Base-by-base conservation (phyloP, 1,139 yeast genomes). In the Debaryomycetaceae sp. region DNA sequence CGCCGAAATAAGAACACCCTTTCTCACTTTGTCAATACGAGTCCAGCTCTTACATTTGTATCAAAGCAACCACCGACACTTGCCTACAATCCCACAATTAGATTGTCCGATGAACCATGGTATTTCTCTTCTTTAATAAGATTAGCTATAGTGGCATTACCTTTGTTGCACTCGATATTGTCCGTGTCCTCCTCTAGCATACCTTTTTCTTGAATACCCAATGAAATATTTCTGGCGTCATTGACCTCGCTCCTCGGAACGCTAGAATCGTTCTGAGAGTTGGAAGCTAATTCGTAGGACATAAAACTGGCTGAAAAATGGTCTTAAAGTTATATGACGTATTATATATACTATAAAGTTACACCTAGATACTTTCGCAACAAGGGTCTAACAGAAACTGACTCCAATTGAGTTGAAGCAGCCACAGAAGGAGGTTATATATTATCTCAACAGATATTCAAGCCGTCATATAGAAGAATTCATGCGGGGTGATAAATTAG, bases 41-140 rank as follows among this genome's bases (percentile, higher is more conserved):
- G 26, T 22, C 15, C 4, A n/a, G n/a, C 8, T 2, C 7, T 3
- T 15, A 4, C 17, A 30, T 13, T 8, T 13, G 7, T 30, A 30
- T 3, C 15, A 7, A 30, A 15, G 4, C 8, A 4, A 30, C 26
- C 4, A 22, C 26, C 11, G 26, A 3, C 26, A 8, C 2, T 22
- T 14, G n/a, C 29, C 42, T 46, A 60, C 50, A 60, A 59, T 9
- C 66, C 61, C 33, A 63, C 58, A 43, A 59, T 60, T 43, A 64
- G 58, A 46, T 64, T 63, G 46, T 64, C 70, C 9, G 63, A 56
- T 6, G 65, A 59, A 44, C 42, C 50, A 45, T 58, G 57, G 43
- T 46, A 56, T 40, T 44, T 47, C 36, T 58, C 60, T 38, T 60
- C 58, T 29, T 42, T 46, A 28, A 54, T 55, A 24, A 58, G 50